Evolutionary conservation across 768 basidiomycete genomes (phyloP).

Genomic region (Termitomyces eurrhizus): DNA sequence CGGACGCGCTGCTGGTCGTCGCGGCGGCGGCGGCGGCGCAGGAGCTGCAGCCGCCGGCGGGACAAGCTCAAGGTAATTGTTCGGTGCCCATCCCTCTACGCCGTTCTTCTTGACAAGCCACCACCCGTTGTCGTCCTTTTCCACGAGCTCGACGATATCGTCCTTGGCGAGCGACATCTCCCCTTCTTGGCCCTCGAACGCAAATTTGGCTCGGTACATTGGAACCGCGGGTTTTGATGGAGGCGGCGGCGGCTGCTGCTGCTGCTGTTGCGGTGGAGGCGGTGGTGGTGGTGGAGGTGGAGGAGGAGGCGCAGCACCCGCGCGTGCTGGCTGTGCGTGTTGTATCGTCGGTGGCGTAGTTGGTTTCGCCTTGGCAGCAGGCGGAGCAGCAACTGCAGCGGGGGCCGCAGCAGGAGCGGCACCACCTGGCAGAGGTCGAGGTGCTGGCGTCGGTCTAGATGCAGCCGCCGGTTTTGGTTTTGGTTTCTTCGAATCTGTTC

Average conservation of each 20-base stretch:
- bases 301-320: conserved; percentile 25
- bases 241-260: conserved; percentile 46
- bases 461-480: conserved; percentile 42
- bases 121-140: conserved; percentile 97
- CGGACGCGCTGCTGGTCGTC: conserved; percentile 37
- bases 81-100: conserved; percentile 92
- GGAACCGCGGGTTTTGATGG: conserved; percentile 64
- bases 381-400: conserved; percentile 26
- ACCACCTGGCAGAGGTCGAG: conserved; percentile 61
- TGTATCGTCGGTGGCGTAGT: conserved; percentile 22
- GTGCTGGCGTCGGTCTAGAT: conserved; percentile 53
- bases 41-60: conserved; percentile 62
- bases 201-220: conserved; percentile 83
- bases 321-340: conserved; percentile 23
- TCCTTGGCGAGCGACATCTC: conserved; percentile 90
- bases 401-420: conserved; percentile 36
- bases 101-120: conserved; percentile 89
- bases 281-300: conserved; percentile 32
- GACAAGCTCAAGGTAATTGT: conserved; percentile 85
- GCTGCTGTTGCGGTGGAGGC: conserved; percentile 23
- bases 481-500: not conserved
- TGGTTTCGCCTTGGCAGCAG: conserved; percentile 19
- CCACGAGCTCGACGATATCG: conserved; percentile 85
- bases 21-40: conserved; percentile 71
- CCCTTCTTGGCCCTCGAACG: conserved; percentile 90